These are phyloP conservation scores for Gelatoporia subvermispora DNA, from an alignment of 768 basidiomycete species.

Conservation along the genomic window DNA sequence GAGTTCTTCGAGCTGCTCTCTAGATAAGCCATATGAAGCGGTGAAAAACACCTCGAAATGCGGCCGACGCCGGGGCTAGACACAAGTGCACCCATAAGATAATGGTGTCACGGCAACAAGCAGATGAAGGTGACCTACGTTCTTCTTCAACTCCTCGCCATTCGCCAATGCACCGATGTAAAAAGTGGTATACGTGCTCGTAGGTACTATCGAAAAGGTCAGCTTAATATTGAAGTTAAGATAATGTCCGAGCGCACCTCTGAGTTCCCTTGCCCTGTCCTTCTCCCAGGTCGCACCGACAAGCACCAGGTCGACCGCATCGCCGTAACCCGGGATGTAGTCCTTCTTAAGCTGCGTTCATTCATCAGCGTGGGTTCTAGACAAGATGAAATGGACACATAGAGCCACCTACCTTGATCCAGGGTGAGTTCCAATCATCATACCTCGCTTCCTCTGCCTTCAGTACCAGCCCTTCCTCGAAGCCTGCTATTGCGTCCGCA, in stretches of 20 bases:
- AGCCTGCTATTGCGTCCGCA: slow-evolving; percentile 43
- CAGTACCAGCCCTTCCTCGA: slow-evolving; percentile 70
- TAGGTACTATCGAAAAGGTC: slow-evolving; percentile 47
- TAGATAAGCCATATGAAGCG: slow-evolving; percentile 66
- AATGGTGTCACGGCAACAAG: background rate
- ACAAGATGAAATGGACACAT: no score
- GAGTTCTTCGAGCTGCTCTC: slow-evolving; percentile 63
- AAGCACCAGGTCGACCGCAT: slow-evolving; percentile 73
- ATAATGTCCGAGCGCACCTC: slow-evolving; percentile 43
- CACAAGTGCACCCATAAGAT: background rate
- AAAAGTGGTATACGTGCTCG: slow-evolving; percentile 72
- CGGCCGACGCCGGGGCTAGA: slow-evolving; percentile 41
- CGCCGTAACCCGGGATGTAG: slow-evolving; percentile 82
- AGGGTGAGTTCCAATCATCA: slow-evolving; percentile 57
- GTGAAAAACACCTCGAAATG: slow-evolving; percentile 74
- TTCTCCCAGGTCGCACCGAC: slow-evolving; percentile 80
- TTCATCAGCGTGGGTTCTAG: background rate
- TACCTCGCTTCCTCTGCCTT: slow-evolving; percentile 71
- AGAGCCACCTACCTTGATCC: slow-evolving; percentile 80
- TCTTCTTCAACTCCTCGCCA: slow-evolving; percentile 29
- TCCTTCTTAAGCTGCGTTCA: slow-evolving; percentile 63
- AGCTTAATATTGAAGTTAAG: no score
- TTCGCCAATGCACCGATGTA: slow-evolving; percentile 69
- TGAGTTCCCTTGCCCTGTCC: slow-evolving; percentile 67
- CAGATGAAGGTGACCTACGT: slow-evolving; percentile 29